Base-by-base conservation (phyloP, 139 green algal genomes). In the Asterochloris erici region DNA sequence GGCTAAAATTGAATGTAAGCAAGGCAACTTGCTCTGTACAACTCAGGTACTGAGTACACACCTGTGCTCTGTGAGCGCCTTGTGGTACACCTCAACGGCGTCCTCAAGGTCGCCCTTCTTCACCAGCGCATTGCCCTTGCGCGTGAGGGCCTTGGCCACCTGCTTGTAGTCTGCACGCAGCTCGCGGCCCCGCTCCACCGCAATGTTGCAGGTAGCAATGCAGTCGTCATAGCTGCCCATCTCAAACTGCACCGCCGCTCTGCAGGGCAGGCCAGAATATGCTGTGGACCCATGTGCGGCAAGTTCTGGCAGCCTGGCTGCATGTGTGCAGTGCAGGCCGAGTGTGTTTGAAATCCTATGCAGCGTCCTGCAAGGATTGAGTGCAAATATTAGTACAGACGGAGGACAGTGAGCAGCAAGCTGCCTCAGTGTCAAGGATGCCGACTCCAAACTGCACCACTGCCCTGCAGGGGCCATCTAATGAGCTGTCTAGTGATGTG, bases 161-260 rank as follows among this genome's bases (percentile, higher is more conserved):
- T 98, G 73, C 84, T 97, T 98, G 87, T 95, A 99, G 89, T 99
- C 97, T 2, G 93, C 90, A 0, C 93, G 93, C 76, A 97, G 79
- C 87, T 97, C 93, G 0, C 92, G 89, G 17, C 92, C 97, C 17
- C 81, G 74, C 86, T 98, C 94, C 63, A 99, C 91, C 0, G 89
- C 89, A 29, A 84, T 81, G 68, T 98, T 94, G 86, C 97, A 99
- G 91, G 98, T 95, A 16, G 84, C 82, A 64, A 98, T 94, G 88
- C 89, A 96, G 28, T 83, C 79, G 0, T 98, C 92, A 66, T 88
- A 96, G 54, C 96, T 87, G 15, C 90, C 93, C 89, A 92, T 94
- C 90, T 99, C 97, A 68, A 98, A 95, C 83, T 95, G 93, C 68
- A 97, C 97, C 19, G 97, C 97, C 14, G 96, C 95, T 73, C 88